Evolutionary conservation across 1,284 basidiomycete species (phyloP).

Genomic region (Apiotrichum brassicae): DNA sequence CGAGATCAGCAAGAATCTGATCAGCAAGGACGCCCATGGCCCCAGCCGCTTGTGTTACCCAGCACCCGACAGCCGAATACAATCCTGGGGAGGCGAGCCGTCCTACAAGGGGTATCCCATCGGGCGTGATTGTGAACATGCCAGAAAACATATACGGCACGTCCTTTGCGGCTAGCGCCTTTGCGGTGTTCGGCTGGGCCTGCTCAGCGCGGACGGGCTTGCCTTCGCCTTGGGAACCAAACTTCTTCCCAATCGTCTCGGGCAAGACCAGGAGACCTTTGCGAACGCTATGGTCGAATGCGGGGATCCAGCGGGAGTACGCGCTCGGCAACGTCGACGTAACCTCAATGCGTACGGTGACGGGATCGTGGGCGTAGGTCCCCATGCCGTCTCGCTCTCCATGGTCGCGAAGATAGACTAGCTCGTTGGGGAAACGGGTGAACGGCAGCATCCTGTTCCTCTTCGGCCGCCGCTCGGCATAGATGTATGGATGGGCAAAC

Average conservation of each 20-base stretch:
- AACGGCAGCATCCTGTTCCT: conserved; percentile 12
- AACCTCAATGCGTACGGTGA: conserved; percentile 4
- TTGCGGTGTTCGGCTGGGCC: neutral
- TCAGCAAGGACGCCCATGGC: conserved; percentile 18
- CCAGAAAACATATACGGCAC: conserved; percentile 22
- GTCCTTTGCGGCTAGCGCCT: neutral
- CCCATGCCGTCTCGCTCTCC: conserved; percentile 26
- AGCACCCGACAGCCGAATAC: conserved; percentile 21
- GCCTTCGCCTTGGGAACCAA: conserved; percentile 10
- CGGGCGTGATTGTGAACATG: conserved; percentile 28
- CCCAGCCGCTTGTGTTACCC: conserved; percentile 30
- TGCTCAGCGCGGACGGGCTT: neutral
- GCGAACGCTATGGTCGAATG: conserved; percentile 13
- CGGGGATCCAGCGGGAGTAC: conserved; percentile 16
- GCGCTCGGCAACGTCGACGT: conserved; percentile 8
- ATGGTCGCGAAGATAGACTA: conserved; percentile 29
- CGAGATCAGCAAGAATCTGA: conserved; percentile 11
- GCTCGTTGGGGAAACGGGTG: conserved; percentile 20
- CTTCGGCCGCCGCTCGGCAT: conserved; percentile 1
- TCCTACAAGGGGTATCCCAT: conserved; percentile 26
- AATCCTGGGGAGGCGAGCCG: conserved; percentile 14
- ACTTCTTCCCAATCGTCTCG: conserved; percentile 8
- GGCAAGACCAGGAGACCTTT: conserved; percentile 15
- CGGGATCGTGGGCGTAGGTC: conserved; percentile 22
- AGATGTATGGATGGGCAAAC: conserved; percentile 28